These are phyloP conservation scores for Diplotaxis tenuifolia DNA, from an alignment of 345 rosid genomes.

Conservation along the genomic window DNA sequence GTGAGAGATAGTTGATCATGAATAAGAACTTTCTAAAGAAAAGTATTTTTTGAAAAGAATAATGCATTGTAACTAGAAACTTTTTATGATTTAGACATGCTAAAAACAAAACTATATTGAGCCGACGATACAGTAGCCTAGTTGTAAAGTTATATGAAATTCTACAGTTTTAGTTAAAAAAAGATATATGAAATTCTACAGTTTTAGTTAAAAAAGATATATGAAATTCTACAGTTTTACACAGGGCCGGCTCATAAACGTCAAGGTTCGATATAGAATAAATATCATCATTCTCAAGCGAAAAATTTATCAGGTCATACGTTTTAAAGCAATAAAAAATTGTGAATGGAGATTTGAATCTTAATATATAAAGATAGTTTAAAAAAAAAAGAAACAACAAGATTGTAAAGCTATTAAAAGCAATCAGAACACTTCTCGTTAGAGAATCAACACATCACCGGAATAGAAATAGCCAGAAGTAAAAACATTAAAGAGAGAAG, in stretches of 20 bases:
- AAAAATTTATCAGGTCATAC: no score
- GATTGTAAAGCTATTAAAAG: slow-evolving; percentile 3
- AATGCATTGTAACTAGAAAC: not conserved
- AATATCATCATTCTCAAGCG: not conserved
- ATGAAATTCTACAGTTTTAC: not conserved
- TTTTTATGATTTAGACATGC: not conserved
- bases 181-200: not conserved
- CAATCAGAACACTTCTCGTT: slow-evolving; percentile 1
- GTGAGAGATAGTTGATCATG: not conserved
- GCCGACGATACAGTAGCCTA: not conserved
- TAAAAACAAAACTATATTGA: not conserved
- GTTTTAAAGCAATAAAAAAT: not conserved
- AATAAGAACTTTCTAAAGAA: not conserved
- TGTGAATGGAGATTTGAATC: not conserved
- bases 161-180: not conserved
- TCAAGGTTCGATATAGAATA: not conserved
- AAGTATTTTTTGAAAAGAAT: not conserved
- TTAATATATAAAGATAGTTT: slow-evolving; percentile 7
- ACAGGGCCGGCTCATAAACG: not conserved
- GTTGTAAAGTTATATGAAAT: not conserved
- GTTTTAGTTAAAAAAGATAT: no score
- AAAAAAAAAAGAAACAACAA: slow-evolving; percentile 2
- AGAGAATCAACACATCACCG: slow-evolving; percentile 13
- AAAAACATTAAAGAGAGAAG: not conserved
- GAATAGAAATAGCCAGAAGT: not conserved